Percentiles rank a stretch among this genome's conserved stretches.
phyloP scores from a whole-genome alignment of 192 early-diverging fungal species.

The Backusella australiensis region DNA sequence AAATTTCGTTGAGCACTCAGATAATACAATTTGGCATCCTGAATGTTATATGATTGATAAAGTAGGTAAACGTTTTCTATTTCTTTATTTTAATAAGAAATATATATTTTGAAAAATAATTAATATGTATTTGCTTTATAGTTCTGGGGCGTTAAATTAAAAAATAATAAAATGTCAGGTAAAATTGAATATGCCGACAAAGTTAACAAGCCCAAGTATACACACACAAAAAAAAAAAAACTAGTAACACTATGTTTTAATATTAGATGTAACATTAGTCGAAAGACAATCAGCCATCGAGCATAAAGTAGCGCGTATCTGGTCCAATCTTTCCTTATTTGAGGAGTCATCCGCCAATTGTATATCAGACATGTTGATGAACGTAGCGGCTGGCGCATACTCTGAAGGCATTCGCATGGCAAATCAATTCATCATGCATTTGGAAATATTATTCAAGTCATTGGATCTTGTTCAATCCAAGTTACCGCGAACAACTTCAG shows the following conservation, averaged over 20 bases:
- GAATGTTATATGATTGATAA: constrained; percentile 93
- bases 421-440: constrained; percentile 73
- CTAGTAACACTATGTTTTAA: not conserved
- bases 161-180: not conserved
- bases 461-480: constrained; percentile 54
- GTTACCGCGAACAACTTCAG: not conserved
- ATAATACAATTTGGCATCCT: constrained; percentile 73
- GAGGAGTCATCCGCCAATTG: constrained; percentile 85
- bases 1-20: constrained; percentile 75
- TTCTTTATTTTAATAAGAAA: not conserved
- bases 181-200: not conserved
- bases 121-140: not conserved
- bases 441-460: constrained; percentile 75
- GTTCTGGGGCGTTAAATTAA: not conserved
- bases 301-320: constrained; percentile 82
- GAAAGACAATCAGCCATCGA: constrained; percentile 65
- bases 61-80: constrained; percentile 28
- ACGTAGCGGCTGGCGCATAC: constrained; percentile 68
- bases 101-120: not conserved
- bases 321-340: constrained; percentile 79
- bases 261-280: constrained; percentile 11
- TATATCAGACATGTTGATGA: constrained; percentile 84
- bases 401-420: constrained; percentile 71
- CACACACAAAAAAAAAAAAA: not conserved
- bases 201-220: not conserved